A percentile compares a stretch with the other conserved stretches of the same genome.
Evolutionary conservation across 2,329 filamentous ascomycete genomes (phyloP).

Genomic region (Penicillium palitans): DNA sequence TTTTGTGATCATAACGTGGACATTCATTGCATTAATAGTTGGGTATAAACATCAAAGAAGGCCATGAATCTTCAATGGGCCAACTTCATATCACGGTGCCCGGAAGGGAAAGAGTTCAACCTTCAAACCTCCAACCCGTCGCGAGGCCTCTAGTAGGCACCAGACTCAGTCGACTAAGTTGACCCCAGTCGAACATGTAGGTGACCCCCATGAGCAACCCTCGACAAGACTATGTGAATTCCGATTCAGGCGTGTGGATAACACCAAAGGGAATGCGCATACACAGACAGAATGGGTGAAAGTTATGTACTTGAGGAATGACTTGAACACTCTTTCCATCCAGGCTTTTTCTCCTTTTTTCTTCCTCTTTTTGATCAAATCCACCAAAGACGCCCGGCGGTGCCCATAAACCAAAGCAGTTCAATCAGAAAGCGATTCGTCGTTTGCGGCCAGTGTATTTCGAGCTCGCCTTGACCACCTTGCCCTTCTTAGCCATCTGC

Average conservation of each 20-base stretch:
- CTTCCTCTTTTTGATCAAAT: not conserved
- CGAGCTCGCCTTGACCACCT: slow-evolving; percentile 85
- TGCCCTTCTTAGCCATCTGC: slow-evolving; percentile 92
- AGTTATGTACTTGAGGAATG: not conserved
- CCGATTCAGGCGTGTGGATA: not conserved
- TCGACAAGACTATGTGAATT: not conserved
- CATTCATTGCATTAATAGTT: slow-evolving; percentile 9
- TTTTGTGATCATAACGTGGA: slow-evolving; percentile 16
- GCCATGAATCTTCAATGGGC: slow-evolving; percentile 2
- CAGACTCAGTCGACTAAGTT: not conserved
- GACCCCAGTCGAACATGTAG: not conserved
- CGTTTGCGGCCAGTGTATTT: slow-evolving; percentile 94
- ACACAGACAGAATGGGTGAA: not conserved
- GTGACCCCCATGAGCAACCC: not conserved
- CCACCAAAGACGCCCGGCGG: not conserved
- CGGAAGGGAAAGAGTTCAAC: not conserved
- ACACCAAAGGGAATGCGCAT: not conserved
- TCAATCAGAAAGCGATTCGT: slow-evolving; percentile 68
- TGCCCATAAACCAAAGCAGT: not conserved
- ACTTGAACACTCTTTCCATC: not conserved
- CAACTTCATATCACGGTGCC: not conserved
- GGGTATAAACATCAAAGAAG: slow-evolving; percentile 17
- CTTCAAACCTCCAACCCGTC: not conserved
- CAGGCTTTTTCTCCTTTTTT: not conserved
- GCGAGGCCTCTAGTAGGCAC: not conserved